Evolutionary conservation across 1,139 yeast genomes (phyloP), one percentile per base, ranked within the genome.

Genomic region (Kodamaea ohmeri): DNA sequence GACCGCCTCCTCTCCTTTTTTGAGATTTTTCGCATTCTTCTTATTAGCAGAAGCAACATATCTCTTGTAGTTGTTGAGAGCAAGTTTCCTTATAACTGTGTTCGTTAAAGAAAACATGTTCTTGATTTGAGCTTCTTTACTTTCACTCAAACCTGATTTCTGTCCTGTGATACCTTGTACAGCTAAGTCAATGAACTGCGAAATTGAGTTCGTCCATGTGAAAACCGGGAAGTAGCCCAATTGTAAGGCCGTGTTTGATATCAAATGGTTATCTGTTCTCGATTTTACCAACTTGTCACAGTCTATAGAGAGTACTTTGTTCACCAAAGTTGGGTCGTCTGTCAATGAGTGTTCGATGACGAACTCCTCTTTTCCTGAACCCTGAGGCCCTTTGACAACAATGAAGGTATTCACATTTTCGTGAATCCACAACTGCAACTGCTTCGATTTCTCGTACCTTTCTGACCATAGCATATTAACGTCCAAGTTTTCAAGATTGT

Each of bases 81-180:
- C 88, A 7, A 88, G 73, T 17, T 76, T 76, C 47, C 90, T 72
- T 19, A 92, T 70, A 0, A 96, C 90, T 50, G 78, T 78, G 15
- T 83, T 65, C 0, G 95, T 75, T 31, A 90, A 76, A 36, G 78
- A 75, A 33, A 92, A 72, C 80, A 92, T 90, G 48, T 83, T 82
- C 58, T 86, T 82, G 46, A 85, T 75, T 56, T 89, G 97, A 0
- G 85, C 68, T 47, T 92, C 97, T 43, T 81, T 81, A 1, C 88
- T 70, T 56, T 92, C 97, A 21, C 95, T 78, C 39, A 92, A 69
- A 0, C 97, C 97, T 1, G 96, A 83, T 53, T 88, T 88, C 58
- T 89, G 97, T 0, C 98, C 98, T 1, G 96, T 89, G 32, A 92
- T 58, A 39, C 97, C 92, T 56, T 88, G 96, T 12, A 86, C 85